A percentile compares a stretch with the other conserved stretches of the same genome.
phyloP scores from a whole-genome alignment of 2,329 filamentous ascomycete species.

The Ascochyta koolunga region DNA sequence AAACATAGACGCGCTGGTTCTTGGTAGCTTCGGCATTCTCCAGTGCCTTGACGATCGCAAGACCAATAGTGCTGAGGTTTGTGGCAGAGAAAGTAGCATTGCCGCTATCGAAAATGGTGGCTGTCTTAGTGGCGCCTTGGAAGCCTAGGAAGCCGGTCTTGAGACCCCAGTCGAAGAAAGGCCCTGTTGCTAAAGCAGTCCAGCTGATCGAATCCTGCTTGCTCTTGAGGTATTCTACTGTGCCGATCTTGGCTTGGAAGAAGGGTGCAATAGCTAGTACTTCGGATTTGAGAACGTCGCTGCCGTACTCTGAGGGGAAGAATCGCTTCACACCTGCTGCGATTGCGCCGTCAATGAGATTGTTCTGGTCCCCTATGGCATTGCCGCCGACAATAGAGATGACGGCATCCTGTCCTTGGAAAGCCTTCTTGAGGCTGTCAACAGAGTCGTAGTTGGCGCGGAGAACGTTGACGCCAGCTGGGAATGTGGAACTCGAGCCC shows the following conservation, averaged over 20 bases:
- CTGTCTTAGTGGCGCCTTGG: conserved; percentile 56
- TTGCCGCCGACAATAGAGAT: conserved; percentile 55
- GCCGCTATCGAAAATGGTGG: conserved; percentile 64
- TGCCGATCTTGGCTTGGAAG: conserved; percentile 57
- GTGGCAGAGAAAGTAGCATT: conserved; percentile 59
- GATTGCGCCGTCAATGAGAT: conserved; percentile 64
- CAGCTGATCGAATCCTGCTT: conserved; percentile 60
- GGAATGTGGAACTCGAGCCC: conserved; percentile 50
- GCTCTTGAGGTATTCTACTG: conserved; percentile 60
- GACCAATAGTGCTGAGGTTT: conserved; percentile 59
- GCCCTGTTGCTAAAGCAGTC: conserved; percentile 57
- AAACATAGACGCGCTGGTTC: conserved; percentile 65
- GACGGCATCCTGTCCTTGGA: conserved; percentile 64
- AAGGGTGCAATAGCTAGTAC: conserved; percentile 55
- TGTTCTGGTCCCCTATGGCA: conserved; percentile 54
- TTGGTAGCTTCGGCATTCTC: conserved; percentile 57
- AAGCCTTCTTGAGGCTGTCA: conserved; percentile 56
- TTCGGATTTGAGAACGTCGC: conserved; percentile 47
- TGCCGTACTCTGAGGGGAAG: conserved; percentile 66
- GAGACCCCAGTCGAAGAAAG: conserved; percentile 57
- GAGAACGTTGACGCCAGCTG: conserved; percentile 51
- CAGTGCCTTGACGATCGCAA: conserved; percentile 59
- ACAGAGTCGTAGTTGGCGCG: conserved; percentile 56
- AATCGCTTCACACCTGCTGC: conserved; percentile 66
- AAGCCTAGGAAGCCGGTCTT: conserved; percentile 59